Evolutionary conservation across 495 filamentous ascomycete species (phyloP).

Genomic region (Daldinia vernicosa): DNA sequence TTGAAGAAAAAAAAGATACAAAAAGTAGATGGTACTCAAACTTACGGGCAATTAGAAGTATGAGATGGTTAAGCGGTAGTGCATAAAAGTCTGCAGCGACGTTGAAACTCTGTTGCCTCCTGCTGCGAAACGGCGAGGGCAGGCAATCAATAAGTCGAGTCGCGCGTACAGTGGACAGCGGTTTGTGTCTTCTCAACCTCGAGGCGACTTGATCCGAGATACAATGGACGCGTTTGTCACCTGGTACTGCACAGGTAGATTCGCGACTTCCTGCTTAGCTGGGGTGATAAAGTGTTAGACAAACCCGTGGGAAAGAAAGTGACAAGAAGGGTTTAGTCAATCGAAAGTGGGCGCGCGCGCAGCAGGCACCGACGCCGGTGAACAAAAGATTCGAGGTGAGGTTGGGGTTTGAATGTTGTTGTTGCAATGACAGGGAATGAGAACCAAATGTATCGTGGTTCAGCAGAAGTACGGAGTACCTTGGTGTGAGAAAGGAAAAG

Average conservation of each 20-base stretch:
- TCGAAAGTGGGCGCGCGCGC: conserved; percentile 22
- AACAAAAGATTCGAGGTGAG: conserved; percentile 24
- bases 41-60: conserved; percentile 32
- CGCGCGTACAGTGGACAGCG: conserved; percentile 25
- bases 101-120: conserved; percentile 35
- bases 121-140: conserved; percentile 18
- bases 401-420: conserved; percentile 33
- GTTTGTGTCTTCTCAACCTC: conserved; percentile 29
- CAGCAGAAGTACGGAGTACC: conserved; percentile 37
- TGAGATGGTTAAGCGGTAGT: conserved; percentile 4
- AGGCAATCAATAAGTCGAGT: conserved; percentile 18
- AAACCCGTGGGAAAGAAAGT: conserved; percentile 10
- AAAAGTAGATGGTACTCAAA: conserved; percentile 39
- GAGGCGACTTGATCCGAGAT: conserved; percentile 13
- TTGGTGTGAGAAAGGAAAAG: conserved; percentile 29
- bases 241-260: conserved; percentile 19
- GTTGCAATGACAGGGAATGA: conserved; percentile 36
- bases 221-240: conserved; percentile 30
- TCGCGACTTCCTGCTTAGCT: conserved; percentile 11
- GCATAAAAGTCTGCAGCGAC: conserved; percentile 32
- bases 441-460: conserved; percentile 30
- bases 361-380: conserved; percentile 29
- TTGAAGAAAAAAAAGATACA: conserved; percentile 1
- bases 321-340: conserved; percentile 41
- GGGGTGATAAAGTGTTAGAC: conserved; percentile 27